Conservation (phyloP, 2,329 filamentous ascomycete species). For the Verticillium nonalfalfae region DNA sequence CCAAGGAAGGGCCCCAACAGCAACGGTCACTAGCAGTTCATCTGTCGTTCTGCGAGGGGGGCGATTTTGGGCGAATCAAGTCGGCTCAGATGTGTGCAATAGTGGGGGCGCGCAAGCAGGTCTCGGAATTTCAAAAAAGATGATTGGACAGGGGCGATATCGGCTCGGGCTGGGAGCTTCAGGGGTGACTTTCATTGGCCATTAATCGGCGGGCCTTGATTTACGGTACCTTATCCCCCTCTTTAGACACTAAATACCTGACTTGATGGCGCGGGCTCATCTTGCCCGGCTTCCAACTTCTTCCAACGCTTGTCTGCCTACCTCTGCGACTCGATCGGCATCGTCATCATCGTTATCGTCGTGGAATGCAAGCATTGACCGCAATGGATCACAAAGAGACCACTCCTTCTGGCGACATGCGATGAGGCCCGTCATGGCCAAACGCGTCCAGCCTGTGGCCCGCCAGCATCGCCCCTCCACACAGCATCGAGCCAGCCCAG, state of each 20-base stretch:
- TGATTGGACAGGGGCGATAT: neutral
- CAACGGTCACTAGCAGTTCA: too few species aligned
- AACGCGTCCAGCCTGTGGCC: neutral
- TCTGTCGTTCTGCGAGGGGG: constrained; percentile 6
- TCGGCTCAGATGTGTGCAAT: constrained; percentile 18
- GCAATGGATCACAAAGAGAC: neutral
- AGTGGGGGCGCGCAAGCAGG: neutral
- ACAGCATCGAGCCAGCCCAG: neutral
- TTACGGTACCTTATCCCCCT: neutral
- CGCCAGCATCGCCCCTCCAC: neutral
- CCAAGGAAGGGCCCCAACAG: too few species aligned
- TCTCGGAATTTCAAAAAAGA: neutral
- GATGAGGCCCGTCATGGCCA: neutral
- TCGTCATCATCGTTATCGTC: neutral
- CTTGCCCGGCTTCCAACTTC: neutral
- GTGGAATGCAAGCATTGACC: neutral
- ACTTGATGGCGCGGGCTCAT: neutral
- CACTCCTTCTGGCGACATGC: neutral
- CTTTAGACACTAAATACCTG: neutral
- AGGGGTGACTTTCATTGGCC: neutral
- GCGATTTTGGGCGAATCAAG: constrained; percentile 18
- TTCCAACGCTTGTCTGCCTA: neutral
- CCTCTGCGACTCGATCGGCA: neutral
- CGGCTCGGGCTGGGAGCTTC: neutral
- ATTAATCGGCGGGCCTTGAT: neutral